Evolutionary conservation across 1,139 yeast genomes (phyloP).

Genomic region (Candida albicans): DNA sequence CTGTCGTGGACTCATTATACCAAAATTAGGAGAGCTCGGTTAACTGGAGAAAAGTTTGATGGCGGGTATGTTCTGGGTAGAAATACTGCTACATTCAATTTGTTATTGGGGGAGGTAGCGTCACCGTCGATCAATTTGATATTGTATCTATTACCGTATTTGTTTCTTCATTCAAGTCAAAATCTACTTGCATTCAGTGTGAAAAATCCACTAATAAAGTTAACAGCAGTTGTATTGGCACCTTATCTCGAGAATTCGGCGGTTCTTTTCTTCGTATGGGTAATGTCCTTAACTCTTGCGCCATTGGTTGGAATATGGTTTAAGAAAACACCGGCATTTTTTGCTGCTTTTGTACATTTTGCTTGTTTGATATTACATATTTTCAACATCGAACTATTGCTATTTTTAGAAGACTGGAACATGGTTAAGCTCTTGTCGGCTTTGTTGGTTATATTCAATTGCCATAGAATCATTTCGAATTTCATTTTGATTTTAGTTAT

Average conservation of each 20-base stretch:
- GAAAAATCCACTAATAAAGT: conserved; percentile 55
- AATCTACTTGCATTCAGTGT: conserved; percentile 49
- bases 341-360: conserved; percentile 55
- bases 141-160: conserved; percentile 56
- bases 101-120: conserved; percentile 53
- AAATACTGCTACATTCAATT: conserved; percentile 34
- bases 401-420: conserved; percentile 65
- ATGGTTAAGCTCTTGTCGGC: conserved; percentile 58
- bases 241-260: conserved; percentile 55
- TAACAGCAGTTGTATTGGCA: conserved; percentile 47
- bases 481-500: conserved; percentile 46
- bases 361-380: conserved; percentile 54
- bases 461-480: conserved; percentile 47
- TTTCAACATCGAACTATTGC: conserved; percentile 56
- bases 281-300: conserved; percentile 48
- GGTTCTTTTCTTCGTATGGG: conserved; percentile 42
- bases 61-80: conserved; percentile 22
- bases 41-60: conserved; percentile 64
- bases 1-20: conserved; percentile 64
- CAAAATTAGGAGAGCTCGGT: conserved; percentile 53
- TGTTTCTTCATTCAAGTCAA: conserved; percentile 63
- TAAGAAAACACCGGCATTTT: conserved; percentile 31
- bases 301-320: conserved; percentile 44
- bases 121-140: conserved; percentile 46
- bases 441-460: conserved; percentile 51